A percentile compares a stretch with the other conserved stretches of the same genome.
These are phyloP conservation scores for Purpureocillium takamizusanense DNA, from an alignment of 2,329 filamentous ascomycete species.

Conservation along the genomic window DNA sequence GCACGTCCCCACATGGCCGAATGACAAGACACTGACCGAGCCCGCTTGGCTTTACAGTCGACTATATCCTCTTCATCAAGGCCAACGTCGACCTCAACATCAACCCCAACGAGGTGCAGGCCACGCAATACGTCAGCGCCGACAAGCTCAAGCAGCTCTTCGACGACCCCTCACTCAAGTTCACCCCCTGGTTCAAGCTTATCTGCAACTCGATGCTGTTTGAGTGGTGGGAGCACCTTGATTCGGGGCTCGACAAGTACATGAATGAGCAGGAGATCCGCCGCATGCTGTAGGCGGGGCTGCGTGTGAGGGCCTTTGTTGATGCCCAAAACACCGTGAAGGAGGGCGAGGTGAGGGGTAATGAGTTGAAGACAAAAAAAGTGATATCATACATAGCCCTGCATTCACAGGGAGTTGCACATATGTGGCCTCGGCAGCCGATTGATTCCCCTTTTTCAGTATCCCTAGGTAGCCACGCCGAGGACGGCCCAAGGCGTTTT, in stretches of 20 bases:
- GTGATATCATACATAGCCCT: not conserved
- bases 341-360: too few relatives aligned
- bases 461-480: too few relatives aligned
- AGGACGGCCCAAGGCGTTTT: too few relatives aligned
- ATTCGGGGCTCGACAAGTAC: constrained; percentile 75
- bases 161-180: constrained; percentile 67
- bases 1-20: too few relatives aligned
- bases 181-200: constrained; percentile 98
- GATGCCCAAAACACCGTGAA: too few relatives aligned
- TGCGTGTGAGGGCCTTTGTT: too few relatives aligned
- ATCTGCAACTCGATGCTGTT: constrained; percentile 98
- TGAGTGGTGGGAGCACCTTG: constrained; percentile 89
- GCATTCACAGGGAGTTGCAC: too few relatives aligned
- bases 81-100: constrained; percentile 74
- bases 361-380: not conserved
- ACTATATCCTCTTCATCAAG: constrained; percentile 98
- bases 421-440: too few relatives aligned
- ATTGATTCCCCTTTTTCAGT: too few relatives aligned
- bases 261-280: constrained; percentile 79
- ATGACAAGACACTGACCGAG: constrained; percentile 4
- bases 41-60: constrained; percentile 46
- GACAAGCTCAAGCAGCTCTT: constrained; percentile 82
- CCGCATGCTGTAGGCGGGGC: constrained; percentile 51
- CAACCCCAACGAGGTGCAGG: constrained; percentile 85
- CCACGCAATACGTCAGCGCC: constrained; percentile 73